These are phyloP conservation scores for Aspergillus saccharolyticus DNA, from an alignment of 495 filamentous ascomycete genomes.

Conservation along the genomic window DNA sequence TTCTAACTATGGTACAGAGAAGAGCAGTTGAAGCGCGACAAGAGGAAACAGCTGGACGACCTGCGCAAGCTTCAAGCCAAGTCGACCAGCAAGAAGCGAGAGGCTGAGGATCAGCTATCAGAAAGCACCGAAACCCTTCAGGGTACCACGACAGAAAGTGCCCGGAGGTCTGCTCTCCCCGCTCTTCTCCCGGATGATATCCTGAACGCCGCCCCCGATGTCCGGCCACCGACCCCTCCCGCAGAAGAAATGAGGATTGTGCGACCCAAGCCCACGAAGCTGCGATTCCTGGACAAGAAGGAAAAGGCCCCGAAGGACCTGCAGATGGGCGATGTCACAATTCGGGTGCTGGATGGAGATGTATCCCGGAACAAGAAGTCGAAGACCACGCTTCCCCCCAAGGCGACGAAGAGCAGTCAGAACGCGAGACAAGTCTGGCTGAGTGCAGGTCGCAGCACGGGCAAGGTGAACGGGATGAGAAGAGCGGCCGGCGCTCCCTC, in stretches of 20 bases:
- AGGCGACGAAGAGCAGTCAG: conserved; percentile 42
- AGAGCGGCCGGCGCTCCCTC: conserved; percentile 33
- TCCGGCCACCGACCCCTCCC: conserved; percentile 38
- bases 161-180: conserved; percentile 37
- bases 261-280: conserved; percentile 38
- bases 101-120: conserved; percentile 32
- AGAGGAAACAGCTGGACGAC: conserved; percentile 46
- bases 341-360: conserved; percentile 47
- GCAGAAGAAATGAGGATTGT: conserved; percentile 21
- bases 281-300: conserved; percentile 46
- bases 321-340: conserved; percentile 45
- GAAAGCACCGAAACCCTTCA: conserved; percentile 41
- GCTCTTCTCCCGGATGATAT: conserved; percentile 51
- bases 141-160: conserved; percentile 37
- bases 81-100: conserved; percentile 33
- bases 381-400: conserved; percentile 42
- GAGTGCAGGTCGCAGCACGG: conserved; percentile 33
- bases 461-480: conserved; percentile 35
- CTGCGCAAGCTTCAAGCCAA: conserved; percentile 46
- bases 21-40: conserved; percentile 40
- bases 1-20: conserved; percentile 32
- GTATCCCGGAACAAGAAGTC: conserved; percentile 28
- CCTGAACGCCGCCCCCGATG: conserved; percentile 40
- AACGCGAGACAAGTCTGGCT: conserved; percentile 48
- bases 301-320: conserved; percentile 53